Base-by-base conservation (phyloP, 1,139 yeast species). In the Candida sojae region DNA sequence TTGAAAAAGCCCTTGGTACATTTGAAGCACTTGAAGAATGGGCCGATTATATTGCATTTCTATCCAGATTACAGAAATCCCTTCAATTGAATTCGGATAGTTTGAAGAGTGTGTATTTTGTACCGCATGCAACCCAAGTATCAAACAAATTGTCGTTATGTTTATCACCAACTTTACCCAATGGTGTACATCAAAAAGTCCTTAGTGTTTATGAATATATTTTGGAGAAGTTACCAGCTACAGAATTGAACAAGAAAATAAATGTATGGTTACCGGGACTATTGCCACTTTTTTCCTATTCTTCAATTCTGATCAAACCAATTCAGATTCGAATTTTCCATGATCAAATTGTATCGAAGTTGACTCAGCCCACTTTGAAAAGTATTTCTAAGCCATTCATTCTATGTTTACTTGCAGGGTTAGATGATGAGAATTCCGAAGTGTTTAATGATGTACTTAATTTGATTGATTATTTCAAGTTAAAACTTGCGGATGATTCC, bases 21-120 rank as follows among this genome's bases (percentile, higher is more conserved):
- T 93, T 93, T 70, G 97, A 89, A 48, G 67, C 84, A n/a, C 85
- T 91, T 1, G 87, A 84, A 39, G 98, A 92, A 71, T 93, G 99
- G 99, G 98, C 99, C n/a, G 99, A 93, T 63, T 91, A 92, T 65
- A 93, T 93, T 50, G 86, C 97, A 21, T 91, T 90, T 63, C 72
- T 95, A 42, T 84, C 93, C 1, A 82, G 88, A 55, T 76, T 93
- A 10, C 83, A 84, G 53, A 88, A 90, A 63, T 84, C 93, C 0
- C 68, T 91, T 36, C 75, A 64, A 52, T 59, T 70, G 28, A 59
- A 57, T 5, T 68, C 62, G 1, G 70, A 63, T 48, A 63, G 68
- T 31, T 68, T 67, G 53, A 79, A 81, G 75, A 70, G 86, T 2
- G 12, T 29, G 6, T 2, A 78, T 68, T 57, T 76, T 75, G 66